Evolutionary conservation across 768 basidiomycete genomes (phyloP).

Genomic region (Lactarius akahatsu): DNA sequence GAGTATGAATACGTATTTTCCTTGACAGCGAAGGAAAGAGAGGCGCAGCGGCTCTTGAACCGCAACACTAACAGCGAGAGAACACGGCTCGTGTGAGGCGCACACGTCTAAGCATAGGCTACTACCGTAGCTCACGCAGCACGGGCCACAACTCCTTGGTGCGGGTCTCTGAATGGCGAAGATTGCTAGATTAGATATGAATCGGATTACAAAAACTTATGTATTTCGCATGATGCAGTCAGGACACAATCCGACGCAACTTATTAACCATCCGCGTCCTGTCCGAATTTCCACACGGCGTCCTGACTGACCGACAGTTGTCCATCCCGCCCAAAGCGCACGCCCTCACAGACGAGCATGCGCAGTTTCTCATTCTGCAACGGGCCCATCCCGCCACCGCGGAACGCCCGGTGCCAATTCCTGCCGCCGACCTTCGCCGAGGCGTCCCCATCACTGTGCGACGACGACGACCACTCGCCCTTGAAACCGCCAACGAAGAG

Average conservation of each 20-base stretch:
- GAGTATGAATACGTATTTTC: too few relatives aligned
- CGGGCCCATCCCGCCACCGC: constrained; percentile 22
- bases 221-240: background rate
- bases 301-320: constrained; percentile 15
- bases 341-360: constrained; percentile 27
- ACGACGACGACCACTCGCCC: constrained; percentile 50
- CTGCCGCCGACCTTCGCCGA: background rate
- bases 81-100: background rate
- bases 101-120: background rate
- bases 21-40: too few relatives aligned
- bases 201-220: too few relatives aligned
- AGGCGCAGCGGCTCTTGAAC: too few relatives aligned
- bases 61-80: background rate
- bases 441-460: background rate
- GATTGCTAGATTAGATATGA: background rate
- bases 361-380: constrained; percentile 27
- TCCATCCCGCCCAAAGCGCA: constrained; percentile 22
- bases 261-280: background rate
- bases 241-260: background rate
- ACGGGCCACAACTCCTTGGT: too few relatives aligned
- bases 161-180: too few relatives aligned
- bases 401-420: constrained; percentile 27
- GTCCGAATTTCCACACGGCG: constrained; percentile 21
- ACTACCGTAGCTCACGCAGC: too few relatives aligned
- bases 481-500: constrained; percentile 61